Percentiles rank a stretch among this genome's conserved stretches.
Evolutionary conservation across 306 rosid species (phyloP).

Genomic region (Acacia melanoxylon): DNA sequence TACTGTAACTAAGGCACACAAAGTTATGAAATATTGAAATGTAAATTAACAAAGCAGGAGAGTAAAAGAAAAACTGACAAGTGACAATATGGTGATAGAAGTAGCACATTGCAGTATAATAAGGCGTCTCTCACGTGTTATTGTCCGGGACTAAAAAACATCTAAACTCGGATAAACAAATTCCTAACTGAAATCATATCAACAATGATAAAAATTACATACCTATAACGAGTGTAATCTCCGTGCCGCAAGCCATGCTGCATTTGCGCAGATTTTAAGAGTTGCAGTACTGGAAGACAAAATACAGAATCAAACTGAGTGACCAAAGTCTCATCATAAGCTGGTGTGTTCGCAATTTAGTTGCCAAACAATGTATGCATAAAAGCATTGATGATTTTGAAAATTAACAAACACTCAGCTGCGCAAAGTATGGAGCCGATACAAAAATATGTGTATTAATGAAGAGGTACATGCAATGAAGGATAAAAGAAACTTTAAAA

Average conservation of each 20-base stretch:
- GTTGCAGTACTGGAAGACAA: conserved; percentile 69
- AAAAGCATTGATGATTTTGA: neutral
- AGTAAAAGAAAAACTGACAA: neutral
- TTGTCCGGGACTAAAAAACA: neutral
- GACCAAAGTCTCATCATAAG: neutral
- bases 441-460: neutral
- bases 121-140: neutral
- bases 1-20: neutral
- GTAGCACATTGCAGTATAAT: neutral
- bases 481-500: neutral
- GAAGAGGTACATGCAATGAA: neutral
- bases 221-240: conserved; percentile 96
- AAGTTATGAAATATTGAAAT: conserved; percentile 2
- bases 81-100: neutral
- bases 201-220: neutral
- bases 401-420: neutral
- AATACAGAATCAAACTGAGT: neutral
- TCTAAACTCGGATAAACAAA: neutral
- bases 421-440: neutral
- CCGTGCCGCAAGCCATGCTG: conserved; percentile 95
- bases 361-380: neutral
- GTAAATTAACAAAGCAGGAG: conserved; percentile 7
- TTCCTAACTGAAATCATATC: neutral
- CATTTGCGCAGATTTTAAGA: conserved; percentile 93
- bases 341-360: neutral